These are phyloP conservation scores for Sporobolomyces pararoseus DNA, from an alignment of 768 basidiomycete genomes.

Conservation along the genomic window DNA sequence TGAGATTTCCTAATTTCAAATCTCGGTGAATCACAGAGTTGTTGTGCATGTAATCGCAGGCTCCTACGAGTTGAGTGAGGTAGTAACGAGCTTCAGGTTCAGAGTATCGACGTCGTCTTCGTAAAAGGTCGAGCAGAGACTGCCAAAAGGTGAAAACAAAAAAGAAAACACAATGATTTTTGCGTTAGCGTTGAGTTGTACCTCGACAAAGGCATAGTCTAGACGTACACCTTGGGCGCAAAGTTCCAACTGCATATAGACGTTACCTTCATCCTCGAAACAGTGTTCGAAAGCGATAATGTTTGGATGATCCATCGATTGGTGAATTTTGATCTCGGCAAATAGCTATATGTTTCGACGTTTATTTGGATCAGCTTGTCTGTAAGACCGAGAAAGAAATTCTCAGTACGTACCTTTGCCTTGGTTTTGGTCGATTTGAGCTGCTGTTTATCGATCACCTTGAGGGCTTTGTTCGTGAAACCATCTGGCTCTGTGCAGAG, in stretches of 20 bases:
- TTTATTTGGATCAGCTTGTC: background rate
- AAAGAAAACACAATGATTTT: too few species aligned
- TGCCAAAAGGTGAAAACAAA: too few species aligned
- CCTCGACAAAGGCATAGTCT: too few species aligned
- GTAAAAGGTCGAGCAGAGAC: slow-evolving; percentile 57
- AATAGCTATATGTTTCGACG: slow-evolving; percentile 62
- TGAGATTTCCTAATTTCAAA: slow-evolving; percentile 91
- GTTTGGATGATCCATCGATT: slow-evolving; percentile 82
- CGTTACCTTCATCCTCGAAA: slow-evolving; percentile 91
- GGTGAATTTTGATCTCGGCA: slow-evolving; percentile 97
- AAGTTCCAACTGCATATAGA: slow-evolving; percentile 94
- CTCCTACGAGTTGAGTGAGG: slow-evolving; percentile 89
- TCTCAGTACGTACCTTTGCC: slow-evolving; percentile 66
- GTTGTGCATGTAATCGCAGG: slow-evolving; percentile 94
- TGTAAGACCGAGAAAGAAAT: background rate
- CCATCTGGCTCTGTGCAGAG: slow-evolving; percentile 74
- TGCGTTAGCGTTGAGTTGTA: too few species aligned
- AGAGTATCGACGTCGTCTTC: slow-evolving; percentile 54
- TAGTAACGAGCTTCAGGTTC: slow-evolving; percentile 91
- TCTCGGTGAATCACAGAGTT: slow-evolving; percentile 97
- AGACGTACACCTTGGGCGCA: slow-evolving; percentile 69
- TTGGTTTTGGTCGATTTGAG: slow-evolving; percentile 95
- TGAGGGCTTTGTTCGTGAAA: slow-evolving; percentile 66
- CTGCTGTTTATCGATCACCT: slow-evolving; percentile 88
- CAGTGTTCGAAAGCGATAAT: slow-evolving; percentile 88